Base-by-base conservation (phyloP, 176 grass and related monocot genomes). In the Hsuehochloa calcarea region DNA sequence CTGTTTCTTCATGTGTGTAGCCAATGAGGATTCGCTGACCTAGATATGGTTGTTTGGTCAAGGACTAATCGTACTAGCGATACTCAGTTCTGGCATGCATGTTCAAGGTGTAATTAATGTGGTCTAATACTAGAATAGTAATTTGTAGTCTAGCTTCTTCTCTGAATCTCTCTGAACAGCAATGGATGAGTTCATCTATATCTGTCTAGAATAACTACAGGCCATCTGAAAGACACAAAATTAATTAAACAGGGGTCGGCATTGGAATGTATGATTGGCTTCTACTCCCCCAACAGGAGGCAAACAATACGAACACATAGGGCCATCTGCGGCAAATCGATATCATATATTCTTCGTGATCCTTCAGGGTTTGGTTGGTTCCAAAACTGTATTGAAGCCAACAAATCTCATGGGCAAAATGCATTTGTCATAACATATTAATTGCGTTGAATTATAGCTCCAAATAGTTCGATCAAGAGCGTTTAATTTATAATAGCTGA, bases 1-100 rank as follows among this genome's bases (percentile, higher is more conserved):
- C 3, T 5, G 25, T 46, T 76, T 59, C 39, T 60, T 35, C 49
- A 12, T 70, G 15, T 40, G 35, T 38, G 19, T 34, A 85, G 54
- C 87, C 70, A 85, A 81, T 70, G 63, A 75, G 50, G 31, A 75
- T 41, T 81, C 62, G 69, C 61, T 81, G 82, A 85, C 82, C 45
- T 68, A 15, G 35, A 63, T 8, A 60, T 47, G 6, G 40, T 14
- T 54, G 23, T 17, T 8, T 58, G 50, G 74, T 82, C 67, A 86
- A 79, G 52, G 46, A 64, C 68, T 70, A 62, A 29, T 80, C 55
- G 66, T 69, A 59, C 27, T 8, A n/a, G 62, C 2, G 17, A 34
- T 22, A 37, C 50, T 49, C 8, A 55, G 69, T 86, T 60, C 13
- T 38, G 27, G n/a, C 55, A 71, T 45, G 26, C 45, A 46, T 46